Base-by-base conservation (phyloP, 1,284 basidiomycete species). In the Rhodotorula sp. region DNA sequence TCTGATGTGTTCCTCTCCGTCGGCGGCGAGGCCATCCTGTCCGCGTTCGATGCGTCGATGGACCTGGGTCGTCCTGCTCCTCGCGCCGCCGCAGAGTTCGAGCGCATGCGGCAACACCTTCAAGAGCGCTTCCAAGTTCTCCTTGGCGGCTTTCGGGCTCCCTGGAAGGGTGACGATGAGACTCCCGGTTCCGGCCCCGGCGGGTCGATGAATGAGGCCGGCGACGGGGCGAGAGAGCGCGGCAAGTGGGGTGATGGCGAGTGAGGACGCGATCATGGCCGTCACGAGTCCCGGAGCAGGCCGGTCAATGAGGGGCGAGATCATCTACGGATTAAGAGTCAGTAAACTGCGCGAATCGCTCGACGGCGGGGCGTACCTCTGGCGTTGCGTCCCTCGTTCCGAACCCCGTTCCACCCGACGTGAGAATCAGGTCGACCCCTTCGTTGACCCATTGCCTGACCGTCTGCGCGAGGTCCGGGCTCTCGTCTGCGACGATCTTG, bases 321-420 rank as follows among this genome's bases (percentile, higher is more conserved):
- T 84, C 0, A 91, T 90, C 90, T 91, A 75, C 10, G 14, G 1
- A 0, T 5, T 31, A 4, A 16, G 3, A 47, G 60, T 54, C 29
- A 52, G 26, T 63, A 26, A 5, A n/a, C 34, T 7, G 1, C 8
- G 8, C 4, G 5, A 4, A 1, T 26, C 23, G 60, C n/a, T 34
- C 23, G 20, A 21, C 15, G 21, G 67, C 6, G 62, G 67, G 64
- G 59, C 76, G 61, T 76, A 91, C 91, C 85, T 94, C 91, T 54
- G 91, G 92, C 8, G 92, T 94, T 52, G 84, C 82, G 81, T 94
- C 92, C 70, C 89, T 84, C 48, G 86, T 83, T 3, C 91, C 90
- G 78, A 93, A 92, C 7, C 92, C 92, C 0, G 92, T 95, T 3
- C 92, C 92, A 16, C 92, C 92, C 0, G 90, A 91, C 6, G 91